Evolutionary conservation across 1,284 basidiomycete genomes (phyloP), one percentile per base, ranked within the genome.

Genomic region (Erythrobasidium hasegawianum): DNA sequence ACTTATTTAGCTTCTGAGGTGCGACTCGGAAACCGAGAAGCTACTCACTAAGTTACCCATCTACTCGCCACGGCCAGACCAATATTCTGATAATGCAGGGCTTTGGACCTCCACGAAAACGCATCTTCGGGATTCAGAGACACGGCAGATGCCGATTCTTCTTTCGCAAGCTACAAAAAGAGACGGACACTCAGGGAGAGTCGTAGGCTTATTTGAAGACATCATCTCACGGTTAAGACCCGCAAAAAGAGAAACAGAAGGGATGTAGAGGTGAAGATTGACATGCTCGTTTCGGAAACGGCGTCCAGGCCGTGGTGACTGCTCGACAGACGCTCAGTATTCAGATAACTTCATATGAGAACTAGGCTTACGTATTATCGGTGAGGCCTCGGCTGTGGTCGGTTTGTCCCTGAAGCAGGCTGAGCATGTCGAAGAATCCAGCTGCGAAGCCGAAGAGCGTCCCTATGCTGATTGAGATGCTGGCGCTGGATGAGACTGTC

Each of bases 391-490:
- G n/a, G n/a, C 33, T 33, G 33, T 18, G 43, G 14, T 47, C 22
- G 4, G 16, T 33, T 9, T 57, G 9, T 14, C 29, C 33, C n/a
- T 57, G 55, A 16, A 57, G 14, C 5, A 57, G 55, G 39, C n/a
- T 18, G 29, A 57, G 55, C n/a, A 57, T 38, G 39, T 57, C 27
- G 39, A 57, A 57, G 55, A 57, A 57, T 4, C 55, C 55, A 26
- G 55, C 22, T 40, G 55, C 3, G 39, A 57, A 57, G 33, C 26
- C 55, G n/a, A 22, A 40, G 4, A 41, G 18, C 13, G 55, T 57
- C 29, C 26, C 33, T 33, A 33, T 11, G 11, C 33, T 33, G 33
- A 33, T 33, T 5, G 33, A 33, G 33, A 33, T 33, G 33, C 33
- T 33, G 11, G 33, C 33, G 33, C 33, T 33, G 33, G 9, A 40